Percentiles rank a stretch among this genome's conserved stretches.
Conservation (phyloP, 805 yeast genomes). For the Candida dendrica region DNA sequence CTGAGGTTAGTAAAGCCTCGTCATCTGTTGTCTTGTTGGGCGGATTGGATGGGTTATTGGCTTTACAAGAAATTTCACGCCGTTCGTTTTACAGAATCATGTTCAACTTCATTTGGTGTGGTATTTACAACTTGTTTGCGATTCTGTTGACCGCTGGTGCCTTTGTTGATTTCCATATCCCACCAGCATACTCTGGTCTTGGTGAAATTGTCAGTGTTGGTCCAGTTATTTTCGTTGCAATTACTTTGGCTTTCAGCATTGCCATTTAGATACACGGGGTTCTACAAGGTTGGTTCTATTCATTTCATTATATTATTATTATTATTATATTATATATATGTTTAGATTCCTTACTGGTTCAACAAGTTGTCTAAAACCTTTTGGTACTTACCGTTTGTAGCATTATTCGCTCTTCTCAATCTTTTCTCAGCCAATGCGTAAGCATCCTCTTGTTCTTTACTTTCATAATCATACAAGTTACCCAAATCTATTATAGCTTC, state of each 20-base stretch:
- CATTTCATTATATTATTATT: not conserved
- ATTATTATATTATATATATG: not conserved
- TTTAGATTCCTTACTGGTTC: slow-evolving; percentile 3
- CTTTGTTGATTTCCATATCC: not conserved
- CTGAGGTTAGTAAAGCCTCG: slow-evolving; percentile 78
- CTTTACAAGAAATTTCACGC: not conserved
- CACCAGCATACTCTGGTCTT: not conserved
- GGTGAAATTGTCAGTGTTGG: not conserved
- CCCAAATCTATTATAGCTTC: slow-evolving; percentile 81
- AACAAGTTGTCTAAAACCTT: slow-evolving; percentile 52
- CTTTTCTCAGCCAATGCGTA: slow-evolving; percentile 66
- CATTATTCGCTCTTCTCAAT: slow-evolving; percentile 67
- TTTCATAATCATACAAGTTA: slow-evolving; percentile 59
- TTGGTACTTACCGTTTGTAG: slow-evolving; percentile 69
- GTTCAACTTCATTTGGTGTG: not conserved
- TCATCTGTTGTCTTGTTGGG: slow-evolving; percentile 61
- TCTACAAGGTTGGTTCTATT: too few species aligned
- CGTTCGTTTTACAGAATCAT: not conserved
- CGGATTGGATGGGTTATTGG: not conserved
- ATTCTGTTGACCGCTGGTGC: not conserved
- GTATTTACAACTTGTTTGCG: not conserved
- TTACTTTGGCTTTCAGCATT: not conserved
- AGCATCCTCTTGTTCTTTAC: slow-evolving; percentile 56
- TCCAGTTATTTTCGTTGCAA: not conserved
- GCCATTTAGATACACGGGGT: too few species aligned